Evolutionary conservation across 768 basidiomycete species (phyloP), one percentile per base, ranked within the genome.

Genomic region (Hericium rajendrae): DNA sequence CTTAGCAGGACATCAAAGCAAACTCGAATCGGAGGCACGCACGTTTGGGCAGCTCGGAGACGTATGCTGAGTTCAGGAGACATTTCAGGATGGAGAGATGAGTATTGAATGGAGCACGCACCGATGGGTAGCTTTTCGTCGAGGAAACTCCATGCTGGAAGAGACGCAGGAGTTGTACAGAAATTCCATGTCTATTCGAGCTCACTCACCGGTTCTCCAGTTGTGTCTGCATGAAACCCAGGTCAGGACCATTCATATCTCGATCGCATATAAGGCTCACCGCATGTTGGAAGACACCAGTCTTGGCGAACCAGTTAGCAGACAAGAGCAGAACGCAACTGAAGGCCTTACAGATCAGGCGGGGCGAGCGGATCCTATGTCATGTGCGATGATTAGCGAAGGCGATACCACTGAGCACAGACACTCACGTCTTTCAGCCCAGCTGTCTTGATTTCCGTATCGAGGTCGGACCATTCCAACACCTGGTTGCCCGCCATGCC

Each of bases 211-310:
- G 9, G 49, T 51, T 51, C 24, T 37, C 49, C 49, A 51, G 49
- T 51, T 51, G 28, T 51, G 49, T 12, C 49, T 51, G 3, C 49
- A 11, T 6, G 22, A 24, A 16, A 15, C 18, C 26, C 18, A n/a
- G 9, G 22, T 26, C 13, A 51, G 16, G 10, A 28, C 18, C 8
- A 51, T 46, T 12, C 49, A 22, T 9, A 15, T 46, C 8, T 26
- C 12, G 16, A 28, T n/a, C 20, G 28, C 10, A 26, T 37, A 3
- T 37, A 16, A 51, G 9, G 16, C 49, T 26, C 16, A 51, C 69
- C 82, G 73, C 60, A 83, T 64, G 55, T 77, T 74, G 16, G 74
- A 77, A 39, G 65, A 63, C 22, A 72, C 64, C 18, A 71, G 67
- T 38, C 68, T 71, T 51, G 11, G 49, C 43, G 20, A 20, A 56